Evolutionary conservation across 371 early-diverging fungal genomes (phyloP), one percentile per base, ranked within the genome.

Genomic region (Mucor indicus): DNA sequence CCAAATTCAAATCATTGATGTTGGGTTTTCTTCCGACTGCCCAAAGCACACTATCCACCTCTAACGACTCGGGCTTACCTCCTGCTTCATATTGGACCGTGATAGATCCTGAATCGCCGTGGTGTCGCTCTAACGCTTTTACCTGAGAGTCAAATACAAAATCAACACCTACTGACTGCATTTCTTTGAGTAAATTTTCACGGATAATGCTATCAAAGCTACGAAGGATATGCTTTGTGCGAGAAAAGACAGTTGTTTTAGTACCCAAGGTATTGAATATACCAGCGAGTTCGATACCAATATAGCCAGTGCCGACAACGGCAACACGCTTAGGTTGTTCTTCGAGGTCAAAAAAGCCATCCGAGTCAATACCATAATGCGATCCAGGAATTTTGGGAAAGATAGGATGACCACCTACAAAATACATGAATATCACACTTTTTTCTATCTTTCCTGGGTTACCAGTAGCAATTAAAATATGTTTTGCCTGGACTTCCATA

Each of bases 271-370:
- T 67, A 46, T 87, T 74, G 69, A 98, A 92, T 46, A 99, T 89
- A 19, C 96, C 95, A 4, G 97, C 96, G 13, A 98, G 70, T 65
- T 99, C 99, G 32, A 98, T 68, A 31, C 92, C 98, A 62, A 98
- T 97, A 66, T 98, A 76, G 1, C 91, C 91, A 2, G 89, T 80
- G 17, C 88, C 93, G n/a, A 91, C 84, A 23, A 92, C 90, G 11
- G 89, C 85, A 15, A 96, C 93, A 55, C 87, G 84, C 65, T 91
- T 89, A 29, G 99, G 99, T 62, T 91, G 84, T 17, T 81, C 44
- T 49, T 89, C 86, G 33, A 98, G 73, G 24, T 89, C 86, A 71
- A 98, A 98, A 76, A 99, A 98, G 11, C 91, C 93, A 67, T 98
- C 97, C 44, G 89, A 88, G 41, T 82, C 86, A 37, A 95, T 90